These are phyloP conservation scores for Fusarium nelsonii DNA, from an alignment of 2,329 filamentous ascomycete species.

Conservation along the genomic window DNA sequence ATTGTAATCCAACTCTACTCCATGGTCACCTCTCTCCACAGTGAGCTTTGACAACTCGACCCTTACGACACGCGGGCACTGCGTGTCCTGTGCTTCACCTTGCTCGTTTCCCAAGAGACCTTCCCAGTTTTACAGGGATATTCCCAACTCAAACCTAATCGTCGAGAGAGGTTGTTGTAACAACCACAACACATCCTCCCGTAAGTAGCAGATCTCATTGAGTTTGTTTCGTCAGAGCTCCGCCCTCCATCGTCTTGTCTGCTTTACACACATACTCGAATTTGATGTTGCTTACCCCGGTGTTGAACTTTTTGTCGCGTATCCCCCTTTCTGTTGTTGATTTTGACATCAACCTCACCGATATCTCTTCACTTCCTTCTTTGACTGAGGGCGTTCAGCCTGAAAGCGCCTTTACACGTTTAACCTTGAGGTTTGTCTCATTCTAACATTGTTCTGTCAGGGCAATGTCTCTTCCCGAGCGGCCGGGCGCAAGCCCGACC, in stretches of 20 bases:
- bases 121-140: conserved; percentile 45
- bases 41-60: conserved; percentile 36
- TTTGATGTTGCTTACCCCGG: conserved; percentile 26
- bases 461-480: conserved; percentile 72
- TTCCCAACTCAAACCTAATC: conserved; percentile 44
- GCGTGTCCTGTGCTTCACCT: conserved; percentile 38
- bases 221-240: conserved; percentile 11
- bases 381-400: conserved; percentile 27
- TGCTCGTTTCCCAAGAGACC: conserved; percentile 47
- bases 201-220: conserved; percentile 42
- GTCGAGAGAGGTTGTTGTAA: conserved; percentile 39
- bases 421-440: conserved; percentile 6
- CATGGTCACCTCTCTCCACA: conserved; percentile 39
- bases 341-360: conserved; percentile 35
- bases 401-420: conserved; percentile 8
- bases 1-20: conserved; percentile 32
- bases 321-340: conserved; percentile 31
- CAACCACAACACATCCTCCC: conserved; percentile 45
- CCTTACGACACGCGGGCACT: conserved; percentile 30
- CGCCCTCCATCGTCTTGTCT: conserved; percentile 11
- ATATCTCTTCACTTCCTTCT: conserved; percentile 18
- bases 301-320: conserved; percentile 19
- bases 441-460: conserved; percentile 50
- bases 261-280: conserved; percentile 8
- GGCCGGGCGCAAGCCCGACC: conserved; percentile 73